Evolutionary conservation across 2,329 filamentous ascomycete genomes (phyloP), one percentile per base, ranked within the genome.

Genomic region (Neonectria punicea): DNA sequence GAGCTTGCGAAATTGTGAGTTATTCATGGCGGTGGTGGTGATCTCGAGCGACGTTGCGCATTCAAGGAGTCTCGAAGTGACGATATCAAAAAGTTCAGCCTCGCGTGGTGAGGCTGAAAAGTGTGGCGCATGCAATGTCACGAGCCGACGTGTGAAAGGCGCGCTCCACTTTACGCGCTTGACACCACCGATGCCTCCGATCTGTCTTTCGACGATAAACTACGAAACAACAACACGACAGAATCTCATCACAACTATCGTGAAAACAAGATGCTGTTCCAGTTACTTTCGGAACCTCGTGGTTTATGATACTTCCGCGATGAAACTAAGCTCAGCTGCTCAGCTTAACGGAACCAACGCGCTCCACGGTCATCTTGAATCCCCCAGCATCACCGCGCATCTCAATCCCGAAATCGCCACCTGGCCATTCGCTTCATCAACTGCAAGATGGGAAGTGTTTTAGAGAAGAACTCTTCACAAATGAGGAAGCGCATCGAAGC

Each of bases 1-100:
- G 7, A 98, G 86, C 69, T 92, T 91, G 59, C 96, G 91, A 75
- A 99, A 99, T 74, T 98, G 93, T 47, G 94, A 89, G 84, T 98
- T 98, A 79, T 98, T 97, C 96, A 99, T 98, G 41, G 47, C 67
- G 58, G 53, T 59, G 55, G 22, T 14, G 39, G 34, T 39, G 20
- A 22, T 47, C 51, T 22, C 18, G 14, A 16, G 30, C 44, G 47
- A 50, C 41, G 50, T 44, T 64, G 36, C 50, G 43, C 41, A 50
- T 20, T 7, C 49, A 10, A 18, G 56, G 9, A 20, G 39, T 44
- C 13, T 20, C 22, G 16, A 18, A 32, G 50, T 53, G 73, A 59
- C 50, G 36, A 41, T 54, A 55, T 65, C 46, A 47, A 41, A 41
- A 62, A 44, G n/a, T 41, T 70, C 67, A 73, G 65, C 66, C 70